Conservation (phyloP, 164 flowering plant species). For the Amborella trichopoda region DNA sequence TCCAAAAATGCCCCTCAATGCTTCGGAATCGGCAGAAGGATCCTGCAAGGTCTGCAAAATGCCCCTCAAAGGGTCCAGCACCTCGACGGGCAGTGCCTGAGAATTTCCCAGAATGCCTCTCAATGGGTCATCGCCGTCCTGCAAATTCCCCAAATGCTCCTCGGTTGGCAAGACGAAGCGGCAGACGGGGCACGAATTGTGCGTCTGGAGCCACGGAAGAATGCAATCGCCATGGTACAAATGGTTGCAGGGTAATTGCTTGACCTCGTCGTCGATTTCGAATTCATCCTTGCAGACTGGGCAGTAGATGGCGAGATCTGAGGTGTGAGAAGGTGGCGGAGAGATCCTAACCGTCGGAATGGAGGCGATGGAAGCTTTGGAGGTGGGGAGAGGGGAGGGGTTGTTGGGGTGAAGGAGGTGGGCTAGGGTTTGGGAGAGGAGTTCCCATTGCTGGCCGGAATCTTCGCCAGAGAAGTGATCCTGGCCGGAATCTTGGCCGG, state of each 20-base stretch:
- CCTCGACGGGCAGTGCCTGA: no score
- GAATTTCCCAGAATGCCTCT: no score
- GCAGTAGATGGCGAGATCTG: conserved; percentile 25
- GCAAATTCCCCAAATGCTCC: no score
- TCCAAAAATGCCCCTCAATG: no score
- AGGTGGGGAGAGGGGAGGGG: conserved; percentile 15
- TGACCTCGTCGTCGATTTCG: conserved; percentile 27
- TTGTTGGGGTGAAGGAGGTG: conserved; percentile 11
- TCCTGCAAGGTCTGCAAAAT: no score
- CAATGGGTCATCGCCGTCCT: no score
- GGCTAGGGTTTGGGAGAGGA: conserved; percentile 31
- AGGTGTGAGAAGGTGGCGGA: neutral
- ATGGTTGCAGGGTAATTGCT: conserved; percentile 57
- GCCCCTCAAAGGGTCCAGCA: no score
- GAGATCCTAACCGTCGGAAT: conserved; percentile 38
- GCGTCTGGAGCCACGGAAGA: conserved; percentile 51
- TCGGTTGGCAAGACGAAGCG: conserved; percentile 29
- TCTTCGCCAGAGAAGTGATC: conserved; percentile 1
- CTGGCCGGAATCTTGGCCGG: conserved; percentile 1
- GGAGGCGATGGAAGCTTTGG: conserved; percentile 25
- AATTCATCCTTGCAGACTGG: conserved; percentile 62
- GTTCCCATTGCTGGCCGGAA: conserved; percentile 9
- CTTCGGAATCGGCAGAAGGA: no score
- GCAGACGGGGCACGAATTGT: conserved; percentile 56
- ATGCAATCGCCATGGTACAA: conserved; percentile 57